Percentiles rank a stretch among this genome's conserved stretches.
Conservation (phyloP, 2,329 filamentous ascomycete species). For the Fusarium udum region DNA sequence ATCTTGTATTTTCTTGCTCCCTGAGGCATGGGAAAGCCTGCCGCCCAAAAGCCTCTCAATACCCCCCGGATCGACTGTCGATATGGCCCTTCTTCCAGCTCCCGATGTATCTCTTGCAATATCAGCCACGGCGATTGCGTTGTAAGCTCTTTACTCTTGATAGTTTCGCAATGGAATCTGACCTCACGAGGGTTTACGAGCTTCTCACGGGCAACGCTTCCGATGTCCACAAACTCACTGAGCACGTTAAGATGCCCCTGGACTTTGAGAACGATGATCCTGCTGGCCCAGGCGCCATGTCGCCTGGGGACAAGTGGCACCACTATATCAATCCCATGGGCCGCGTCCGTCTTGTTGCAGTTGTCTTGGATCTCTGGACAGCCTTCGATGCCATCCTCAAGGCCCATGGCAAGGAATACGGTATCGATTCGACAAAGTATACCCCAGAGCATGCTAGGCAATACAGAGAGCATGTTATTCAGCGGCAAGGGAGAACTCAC, state of each 20-base stretch:
- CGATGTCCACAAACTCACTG: not conserved
- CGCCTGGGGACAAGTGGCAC: too few relatives aligned
- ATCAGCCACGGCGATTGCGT: not conserved
- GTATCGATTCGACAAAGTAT: too few relatives aligned
- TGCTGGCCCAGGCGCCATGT: not conserved
- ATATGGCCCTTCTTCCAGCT: not conserved
- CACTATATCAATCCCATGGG: too few relatives aligned
- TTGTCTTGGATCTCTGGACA: too few relatives aligned
- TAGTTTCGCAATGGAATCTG: not conserved
- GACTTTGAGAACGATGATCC: not conserved
- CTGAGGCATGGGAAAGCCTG: not conserved
- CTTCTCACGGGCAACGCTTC: not conserved
- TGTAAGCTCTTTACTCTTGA: not conserved
- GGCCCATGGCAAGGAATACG: too few relatives aligned
- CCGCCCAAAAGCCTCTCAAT: not conserved
- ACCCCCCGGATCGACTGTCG: too few relatives aligned
- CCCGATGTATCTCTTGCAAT: not conserved
- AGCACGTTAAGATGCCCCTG: not conserved
- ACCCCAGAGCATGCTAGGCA: too few relatives aligned
- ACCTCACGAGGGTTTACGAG: not conserved
- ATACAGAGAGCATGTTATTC: too few relatives aligned
- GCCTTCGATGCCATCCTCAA: too few relatives aligned
- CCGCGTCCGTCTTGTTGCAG: too few relatives aligned
- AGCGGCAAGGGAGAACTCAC: too few relatives aligned
- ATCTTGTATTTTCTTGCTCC: not conserved